phyloP scores from a whole-genome alignment of 768 basidiomycete genomes.

The Leccinum sublutescens region DNA sequence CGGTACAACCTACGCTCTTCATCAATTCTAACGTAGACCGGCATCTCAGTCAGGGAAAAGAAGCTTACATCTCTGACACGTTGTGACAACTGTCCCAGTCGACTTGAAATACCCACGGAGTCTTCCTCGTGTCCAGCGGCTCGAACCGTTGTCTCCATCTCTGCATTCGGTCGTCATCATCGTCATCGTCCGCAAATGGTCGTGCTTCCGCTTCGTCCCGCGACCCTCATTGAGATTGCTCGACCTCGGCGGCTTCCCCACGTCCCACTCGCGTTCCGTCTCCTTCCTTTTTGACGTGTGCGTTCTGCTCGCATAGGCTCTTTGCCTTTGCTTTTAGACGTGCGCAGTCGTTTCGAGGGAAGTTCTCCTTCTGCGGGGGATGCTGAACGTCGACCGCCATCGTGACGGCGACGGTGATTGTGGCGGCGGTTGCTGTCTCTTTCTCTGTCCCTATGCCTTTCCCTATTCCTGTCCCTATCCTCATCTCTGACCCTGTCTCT shows the following conservation, averaged over 20 bases:
- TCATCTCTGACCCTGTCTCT: slow-evolving; percentile 3
- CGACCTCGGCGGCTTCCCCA: slow-evolving; percentile 30
- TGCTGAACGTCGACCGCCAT: slow-evolving; percentile 11
- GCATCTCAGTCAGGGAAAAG: slow-evolving; percentile 1
- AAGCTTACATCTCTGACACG: slow-evolving; percentile 79
- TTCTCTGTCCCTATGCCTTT: slow-evolving; percentile 4
- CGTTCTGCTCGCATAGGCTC: slow-evolving; percentile 16
- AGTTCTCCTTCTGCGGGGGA: slow-evolving; percentile 11
- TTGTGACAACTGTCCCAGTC: slow-evolving; percentile 74
- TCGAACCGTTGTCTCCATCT: slow-evolving; percentile 52
- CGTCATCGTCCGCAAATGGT: slow-evolving; percentile 40
- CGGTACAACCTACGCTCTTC: slow-evolving; percentile 62
- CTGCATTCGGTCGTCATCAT: slow-evolving; percentile 35
- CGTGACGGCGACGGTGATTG: background rate
- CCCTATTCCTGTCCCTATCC: slow-evolving; percentile 5
- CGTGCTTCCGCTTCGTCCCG: slow-evolving; percentile 46
- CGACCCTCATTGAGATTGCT: slow-evolving; percentile 20
- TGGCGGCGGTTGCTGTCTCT: slow-evolving; percentile 1
- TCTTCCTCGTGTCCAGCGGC: slow-evolving; percentile 52
- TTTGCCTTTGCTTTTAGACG: slow-evolving; percentile 22
- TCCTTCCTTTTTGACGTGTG: slow-evolving; percentile 19
- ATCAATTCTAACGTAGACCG: slow-evolving; percentile 2
- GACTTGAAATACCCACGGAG: slow-evolving; percentile 68
- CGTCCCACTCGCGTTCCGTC: slow-evolving; percentile 41
- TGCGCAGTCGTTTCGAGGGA: slow-evolving; percentile 20